These are phyloP conservation scores for Amaranthus palmeri DNA, from an alignment of 148 eudicot genomes.

Conservation along the genomic window DNA sequence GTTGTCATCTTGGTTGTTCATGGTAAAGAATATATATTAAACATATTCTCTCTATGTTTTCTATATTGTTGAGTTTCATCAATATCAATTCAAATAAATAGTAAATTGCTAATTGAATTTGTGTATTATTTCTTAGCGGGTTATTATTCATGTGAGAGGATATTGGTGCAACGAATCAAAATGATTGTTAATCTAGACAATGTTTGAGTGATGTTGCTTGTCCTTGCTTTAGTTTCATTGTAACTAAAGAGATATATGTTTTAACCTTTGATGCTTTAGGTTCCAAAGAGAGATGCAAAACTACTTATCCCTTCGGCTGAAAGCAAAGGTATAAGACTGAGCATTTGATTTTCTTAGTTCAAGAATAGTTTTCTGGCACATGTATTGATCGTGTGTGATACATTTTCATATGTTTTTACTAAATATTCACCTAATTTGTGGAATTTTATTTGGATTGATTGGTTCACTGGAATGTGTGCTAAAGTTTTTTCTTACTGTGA, in stretches of 20 bases:
- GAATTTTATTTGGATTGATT: too few relatives aligned
- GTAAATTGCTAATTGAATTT: too few relatives aligned
- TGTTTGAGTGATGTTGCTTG: neutral
- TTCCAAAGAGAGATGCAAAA: slow-evolving; percentile 62
- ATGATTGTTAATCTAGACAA: too few relatives aligned
- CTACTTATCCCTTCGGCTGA: slow-evolving; percentile 50
- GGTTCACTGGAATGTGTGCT: too few relatives aligned
- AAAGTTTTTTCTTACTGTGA: too few relatives aligned
- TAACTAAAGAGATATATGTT: slow-evolving; percentile 10
- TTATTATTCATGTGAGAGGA: too few relatives aligned
- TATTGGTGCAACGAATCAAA: too few relatives aligned
- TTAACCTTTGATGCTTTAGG: slow-evolving; percentile 40
- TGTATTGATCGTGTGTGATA: neutral
- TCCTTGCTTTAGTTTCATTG: neutral
- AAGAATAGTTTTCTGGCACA: neutral
- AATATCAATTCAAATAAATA: too few relatives aligned
- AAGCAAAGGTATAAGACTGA: slow-evolving; percentile 42
- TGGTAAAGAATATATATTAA: neutral
- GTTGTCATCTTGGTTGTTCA: neutral
- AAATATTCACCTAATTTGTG: neutral
- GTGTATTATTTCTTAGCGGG: too few relatives aligned
- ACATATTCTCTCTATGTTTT: neutral
- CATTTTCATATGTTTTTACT: neutral
- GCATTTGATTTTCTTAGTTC: neutral
- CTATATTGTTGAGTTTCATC: neutral